Evolutionary conservation across 2,329 filamentous ascomycete genomes (phyloP), one percentile per base, ranked within the genome.

Genomic region (Colletotrichum falcatum): DNA sequence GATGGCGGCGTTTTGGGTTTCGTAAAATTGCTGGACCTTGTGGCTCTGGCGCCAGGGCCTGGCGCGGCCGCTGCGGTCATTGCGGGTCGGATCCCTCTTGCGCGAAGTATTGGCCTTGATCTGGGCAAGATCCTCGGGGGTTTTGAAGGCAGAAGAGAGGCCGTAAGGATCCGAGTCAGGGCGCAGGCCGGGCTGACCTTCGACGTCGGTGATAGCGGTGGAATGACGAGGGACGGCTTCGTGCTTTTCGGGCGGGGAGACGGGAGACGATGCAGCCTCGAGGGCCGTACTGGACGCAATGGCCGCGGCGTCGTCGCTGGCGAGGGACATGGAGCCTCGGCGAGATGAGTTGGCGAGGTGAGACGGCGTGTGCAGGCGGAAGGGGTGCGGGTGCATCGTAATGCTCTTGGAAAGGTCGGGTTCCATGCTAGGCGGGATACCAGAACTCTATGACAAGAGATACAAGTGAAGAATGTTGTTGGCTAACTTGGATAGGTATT

Each of bases 1-100:
- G 74, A 98, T 98, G 75, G 94, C 95, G 80, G 95, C 94, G 79
- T 98, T 98, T 79, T 98, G 95, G 44, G 87, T 87, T 79, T 94
- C 88, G 85, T 98, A 98, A 83, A 98, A 98, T 62, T 89, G 88
- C 76, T 92, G 88, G n/a, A 98, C 79, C 77, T 88, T 91, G 74
- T 83, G 85, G n/a, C 86, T 79, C 58, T 81, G 81, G 46, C 74
- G 68, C 64, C 76, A 79, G 16, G 77, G 76, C 4, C 73, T 74
- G 30, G 12, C 11, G 46, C n/a, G n/a, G 35, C 72, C 72, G 33
- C 61, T 23, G 30, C 65, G 69, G 7, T 14, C 8, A 16, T 72
- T 62, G 64, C 73, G 65, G 26, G 70, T 72, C 56, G 65, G 63
- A 48, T 67, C 73, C 61, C 93, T 90, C 82, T 95, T 95, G 72